Evolutionary conservation across 768 basidiomycete genomes (phyloP).

Genomic region (Lentinula aciculospora): DNA sequence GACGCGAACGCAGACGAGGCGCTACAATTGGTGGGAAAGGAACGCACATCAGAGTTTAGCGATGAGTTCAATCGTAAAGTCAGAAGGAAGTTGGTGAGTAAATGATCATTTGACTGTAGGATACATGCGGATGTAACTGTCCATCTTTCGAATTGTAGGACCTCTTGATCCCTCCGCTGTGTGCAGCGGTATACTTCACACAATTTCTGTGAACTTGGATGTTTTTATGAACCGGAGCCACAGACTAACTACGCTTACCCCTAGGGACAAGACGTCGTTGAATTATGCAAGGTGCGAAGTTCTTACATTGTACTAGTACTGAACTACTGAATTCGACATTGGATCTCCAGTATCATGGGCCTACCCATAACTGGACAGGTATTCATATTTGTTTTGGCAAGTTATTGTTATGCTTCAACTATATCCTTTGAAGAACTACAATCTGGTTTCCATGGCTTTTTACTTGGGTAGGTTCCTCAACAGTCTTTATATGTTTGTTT

Average conservation of each 20-base stretch:
- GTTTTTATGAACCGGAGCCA: neutral
- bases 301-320: neutral
- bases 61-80: slow-evolving; percentile 56
- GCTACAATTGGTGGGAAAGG: slow-evolving; percentile 50
- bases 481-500: too few relatives aligned
- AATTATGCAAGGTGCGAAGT: slow-evolving; percentile 58
- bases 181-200: slow-evolving; percentile 64
- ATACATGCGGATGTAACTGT: too few relatives aligned
- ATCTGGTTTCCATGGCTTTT: slow-evolving; percentile 59
- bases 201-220: slow-evolving; percentile 47
- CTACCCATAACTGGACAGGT: slow-evolving; percentile 61
- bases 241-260: neutral
- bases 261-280: slow-evolving; percentile 67
- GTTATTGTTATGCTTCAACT: neutral
- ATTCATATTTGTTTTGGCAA: neutral
- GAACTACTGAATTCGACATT: neutral
- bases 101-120: too few relatives aligned
- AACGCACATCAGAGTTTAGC: slow-evolving; percentile 44
- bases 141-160: slow-evolving; percentile 26
- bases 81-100: slow-evolving; percentile 51
- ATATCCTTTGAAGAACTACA: slow-evolving; percentile 38
- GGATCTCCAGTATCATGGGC: slow-evolving; percentile 47
- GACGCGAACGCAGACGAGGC: slow-evolving; percentile 49
- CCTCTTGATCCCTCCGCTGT: slow-evolving; percentile 45
- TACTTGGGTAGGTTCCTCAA: slow-evolving; percentile 45